Percentiles rank a stretch among this genome's conserved stretches.
Conservation (phyloP, 2,329 filamentous ascomycete species). For the Coccinonectria pachysandricola region DNA sequence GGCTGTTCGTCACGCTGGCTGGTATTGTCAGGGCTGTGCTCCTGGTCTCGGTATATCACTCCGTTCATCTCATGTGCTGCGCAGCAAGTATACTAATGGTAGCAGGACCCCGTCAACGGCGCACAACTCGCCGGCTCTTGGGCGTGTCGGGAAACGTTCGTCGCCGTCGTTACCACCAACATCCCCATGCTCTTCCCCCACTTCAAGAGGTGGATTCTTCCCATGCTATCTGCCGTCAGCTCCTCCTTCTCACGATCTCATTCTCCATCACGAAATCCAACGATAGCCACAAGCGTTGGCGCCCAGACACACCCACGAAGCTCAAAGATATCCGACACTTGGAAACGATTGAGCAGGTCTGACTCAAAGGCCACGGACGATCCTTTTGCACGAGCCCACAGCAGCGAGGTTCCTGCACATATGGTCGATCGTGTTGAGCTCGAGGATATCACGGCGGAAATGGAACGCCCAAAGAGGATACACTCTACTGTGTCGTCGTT, state of each 20-base stretch:
- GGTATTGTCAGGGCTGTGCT: constrained; percentile 26
- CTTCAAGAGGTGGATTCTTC: constrained; percentile 25
- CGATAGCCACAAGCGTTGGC: too few species aligned
- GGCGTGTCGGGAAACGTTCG: constrained; percentile 34
- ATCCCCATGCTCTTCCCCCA: constrained; percentile 36
- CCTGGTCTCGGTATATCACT: constrained; percentile 13
- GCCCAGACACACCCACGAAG: too few species aligned
- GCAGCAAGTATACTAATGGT: too few species aligned
- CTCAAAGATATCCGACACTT: constrained; percentile 11
- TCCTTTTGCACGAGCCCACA: too few species aligned
- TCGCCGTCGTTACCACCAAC: constrained; percentile 33
- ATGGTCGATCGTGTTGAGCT: constrained; percentile 13
- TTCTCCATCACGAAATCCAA: constrained; percentile 11
- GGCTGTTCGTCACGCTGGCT: constrained; percentile 30
- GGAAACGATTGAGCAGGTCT: constrained; percentile 12
- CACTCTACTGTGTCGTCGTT: too few species aligned
- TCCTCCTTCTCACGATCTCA: too few species aligned
- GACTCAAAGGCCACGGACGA: too few species aligned
- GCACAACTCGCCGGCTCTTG: constrained; percentile 31
- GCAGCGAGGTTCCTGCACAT: constrained; percentile 15
- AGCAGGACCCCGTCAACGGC: constrained; percentile 30
- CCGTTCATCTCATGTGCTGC: too few species aligned
- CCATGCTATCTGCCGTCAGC: constrained; percentile 14
- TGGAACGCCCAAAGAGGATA: too few species aligned
- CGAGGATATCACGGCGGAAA: constrained; percentile 7